Evolutionary conservation across 805 yeast genomes (phyloP).

Genomic region (Yarrowia deformans): DNA sequence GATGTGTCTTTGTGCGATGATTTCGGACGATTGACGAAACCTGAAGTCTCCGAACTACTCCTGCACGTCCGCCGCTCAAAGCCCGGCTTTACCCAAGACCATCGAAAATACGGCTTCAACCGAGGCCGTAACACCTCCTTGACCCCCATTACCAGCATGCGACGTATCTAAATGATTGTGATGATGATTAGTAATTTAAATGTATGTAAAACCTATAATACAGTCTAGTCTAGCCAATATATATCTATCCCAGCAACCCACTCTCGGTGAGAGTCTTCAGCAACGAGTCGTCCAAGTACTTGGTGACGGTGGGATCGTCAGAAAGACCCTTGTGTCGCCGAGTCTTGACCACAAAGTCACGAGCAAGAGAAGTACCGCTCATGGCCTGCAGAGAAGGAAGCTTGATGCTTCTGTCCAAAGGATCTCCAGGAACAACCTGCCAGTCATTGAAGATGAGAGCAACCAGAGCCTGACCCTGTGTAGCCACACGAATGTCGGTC

Average conservation of each 20-base stretch:
- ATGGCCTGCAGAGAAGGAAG: slow-evolving; percentile 82
- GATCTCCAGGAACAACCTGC: slow-evolving; percentile 89
- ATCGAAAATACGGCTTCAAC: neutral
- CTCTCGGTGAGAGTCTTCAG: slow-evolving; percentile 60
- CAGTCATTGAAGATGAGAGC: slow-evolving; percentile 71
- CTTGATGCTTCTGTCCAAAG: slow-evolving; percentile 69
- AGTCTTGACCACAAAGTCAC: slow-evolving; percentile 90
- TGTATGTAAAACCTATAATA: slow-evolving; percentile 7
- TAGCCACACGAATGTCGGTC: slow-evolving; percentile 77
- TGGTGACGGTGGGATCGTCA: slow-evolving; percentile 71
- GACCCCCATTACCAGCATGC: neutral
- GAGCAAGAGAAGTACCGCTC: slow-evolving; percentile 68
- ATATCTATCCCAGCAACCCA: slow-evolving; percentile 52
- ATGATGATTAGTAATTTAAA: neutral
- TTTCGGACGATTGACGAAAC: neutral
- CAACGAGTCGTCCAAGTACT: slow-evolving; percentile 70
- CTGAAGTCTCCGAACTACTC: neutral
- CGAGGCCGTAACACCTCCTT: neutral
- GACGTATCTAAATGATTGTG: neutral
- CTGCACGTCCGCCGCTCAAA: neutral
- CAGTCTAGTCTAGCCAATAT: slow-evolving; percentile 1
- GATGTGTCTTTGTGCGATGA: slow-evolving; percentile 1
- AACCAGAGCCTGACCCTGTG: slow-evolving; percentile 81
- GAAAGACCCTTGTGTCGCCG: slow-evolving; percentile 85
- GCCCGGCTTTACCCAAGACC: neutral